Conservation (phyloP, 306 rosid species). For the Prosopis cineraria region DNA sequence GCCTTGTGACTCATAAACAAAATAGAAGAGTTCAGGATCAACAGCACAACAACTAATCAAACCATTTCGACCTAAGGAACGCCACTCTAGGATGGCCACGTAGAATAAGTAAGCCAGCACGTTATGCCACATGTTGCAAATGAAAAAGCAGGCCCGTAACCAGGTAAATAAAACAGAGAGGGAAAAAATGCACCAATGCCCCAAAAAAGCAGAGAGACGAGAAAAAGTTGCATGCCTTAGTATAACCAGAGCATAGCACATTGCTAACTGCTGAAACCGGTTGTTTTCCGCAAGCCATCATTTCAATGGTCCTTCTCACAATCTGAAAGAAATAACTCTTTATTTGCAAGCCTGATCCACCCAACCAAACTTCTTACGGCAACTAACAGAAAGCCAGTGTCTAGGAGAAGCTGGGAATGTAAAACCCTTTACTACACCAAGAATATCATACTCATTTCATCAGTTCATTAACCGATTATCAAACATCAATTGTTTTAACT, state of each 20-base stretch:
- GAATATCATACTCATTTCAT: neutral
- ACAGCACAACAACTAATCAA: slow-evolving; percentile 14
- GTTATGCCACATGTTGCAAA: neutral
- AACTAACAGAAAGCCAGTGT: neutral
- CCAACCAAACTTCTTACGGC: neutral
- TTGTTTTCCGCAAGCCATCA: slow-evolving; percentile 26
- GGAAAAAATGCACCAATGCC: neutral
- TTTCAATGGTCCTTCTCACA: slow-evolving; percentile 55
- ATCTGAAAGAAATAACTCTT: slow-evolving; percentile 43
- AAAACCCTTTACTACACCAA: neutral
- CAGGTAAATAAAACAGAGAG: neutral
- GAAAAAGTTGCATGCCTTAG: slow-evolving; percentile 43
- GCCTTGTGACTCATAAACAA: neutral
- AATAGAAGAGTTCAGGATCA: slow-evolving; percentile 14
- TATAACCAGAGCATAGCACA: slow-evolving; percentile 60
- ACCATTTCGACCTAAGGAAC: slow-evolving; percentile 14
- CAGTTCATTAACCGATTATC: neutral
- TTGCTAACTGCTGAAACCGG: slow-evolving; percentile 35
- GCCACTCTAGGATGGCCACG: neutral
- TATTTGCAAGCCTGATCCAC: neutral
- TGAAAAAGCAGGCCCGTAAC: neutral
- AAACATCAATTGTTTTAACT: neutral
- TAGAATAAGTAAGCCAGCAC: slow-evolving; percentile 8
- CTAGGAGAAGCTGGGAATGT: neutral
- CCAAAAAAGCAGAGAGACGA: neutral